phyloP scores from a whole-genome alignment of 2,329 filamentous ascomycete genomes.

The Chaetomium strumarium region DNA sequence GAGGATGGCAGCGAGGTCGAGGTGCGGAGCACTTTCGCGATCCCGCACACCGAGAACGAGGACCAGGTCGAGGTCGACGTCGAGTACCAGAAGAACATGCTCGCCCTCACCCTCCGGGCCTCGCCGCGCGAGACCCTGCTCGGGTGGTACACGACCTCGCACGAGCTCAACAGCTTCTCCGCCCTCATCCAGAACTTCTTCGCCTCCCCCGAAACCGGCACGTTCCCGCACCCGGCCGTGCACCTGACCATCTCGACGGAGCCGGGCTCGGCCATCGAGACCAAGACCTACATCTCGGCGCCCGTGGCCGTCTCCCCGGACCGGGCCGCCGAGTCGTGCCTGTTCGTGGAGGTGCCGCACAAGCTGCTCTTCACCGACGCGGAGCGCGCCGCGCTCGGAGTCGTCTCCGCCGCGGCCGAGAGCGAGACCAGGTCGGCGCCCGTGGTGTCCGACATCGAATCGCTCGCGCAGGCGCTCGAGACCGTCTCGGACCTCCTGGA shows the following conservation, averaged over 20 bases:
- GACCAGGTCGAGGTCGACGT: constrained; percentile 99
- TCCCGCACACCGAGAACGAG: constrained; percentile 95
- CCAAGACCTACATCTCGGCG: constrained; percentile 89
- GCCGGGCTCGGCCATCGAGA: constrained; percentile 81
- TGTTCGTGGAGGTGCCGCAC: constrained; percentile 96
- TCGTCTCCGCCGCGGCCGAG: constrained; percentile 77
- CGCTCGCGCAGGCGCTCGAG: constrained; percentile 77
- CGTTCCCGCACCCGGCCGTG: constrained; percentile 93
- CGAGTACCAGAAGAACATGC: constrained; percentile 99
- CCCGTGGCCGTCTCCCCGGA: constrained; percentile 93
- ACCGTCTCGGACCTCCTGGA: constrained; percentile 86
- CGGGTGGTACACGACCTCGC: constrained; percentile 96
- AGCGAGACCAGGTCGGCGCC: constrained; percentile 65
- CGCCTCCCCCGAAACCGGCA: constrained; percentile 91
- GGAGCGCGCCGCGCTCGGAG: constrained; percentile 63
- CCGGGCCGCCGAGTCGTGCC: constrained; percentile 88
- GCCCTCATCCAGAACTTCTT: constrained; percentile 99
- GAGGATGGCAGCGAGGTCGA: constrained; percentile 97
- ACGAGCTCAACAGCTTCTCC: constrained; percentile 96
- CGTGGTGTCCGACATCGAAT: constrained; percentile 83
- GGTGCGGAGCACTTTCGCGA: constrained; percentile 93
- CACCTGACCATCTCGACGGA: constrained; percentile 93
- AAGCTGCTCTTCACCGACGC: constrained; percentile 75
- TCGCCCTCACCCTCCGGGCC: constrained; percentile 87
- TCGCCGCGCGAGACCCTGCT: constrained; percentile 90